These are phyloP conservation scores for Pulveroboletus sp. DNA, from an alignment of 768 basidiomycete species.

Conservation along the genomic window DNA sequence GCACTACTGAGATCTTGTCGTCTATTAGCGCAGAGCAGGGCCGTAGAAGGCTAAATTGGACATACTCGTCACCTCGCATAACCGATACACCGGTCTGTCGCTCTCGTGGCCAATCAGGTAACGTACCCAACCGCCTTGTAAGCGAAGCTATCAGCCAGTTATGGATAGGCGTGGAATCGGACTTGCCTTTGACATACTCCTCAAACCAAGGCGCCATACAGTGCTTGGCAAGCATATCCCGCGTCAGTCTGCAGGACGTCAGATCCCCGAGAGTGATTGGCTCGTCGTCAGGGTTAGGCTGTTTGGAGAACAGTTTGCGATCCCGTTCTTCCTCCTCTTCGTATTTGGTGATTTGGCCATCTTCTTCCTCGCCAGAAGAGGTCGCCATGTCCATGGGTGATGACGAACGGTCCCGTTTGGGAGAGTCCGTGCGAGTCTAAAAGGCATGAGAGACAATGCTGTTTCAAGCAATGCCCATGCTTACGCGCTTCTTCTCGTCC, in stretches of 20 bases:
- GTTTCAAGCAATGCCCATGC: conserved; percentile 17
- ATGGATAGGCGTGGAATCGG: background rate
- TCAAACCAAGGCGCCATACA: conserved; percentile 82
- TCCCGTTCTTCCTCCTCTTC: conserved; percentile 75
- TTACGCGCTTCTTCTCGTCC: conserved; percentile 81
- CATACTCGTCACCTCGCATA: conserved; percentile 79
- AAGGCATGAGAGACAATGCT: conserved; percentile 9
- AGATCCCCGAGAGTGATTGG: conserved; percentile 59
- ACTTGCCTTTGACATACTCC: conserved; percentile 72
- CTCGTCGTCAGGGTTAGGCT: conserved; percentile 39
- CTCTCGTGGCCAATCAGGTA: conserved; percentile 70
- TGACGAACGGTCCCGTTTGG: conserved; percentile 68
- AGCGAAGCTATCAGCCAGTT: conserved; percentile 4
- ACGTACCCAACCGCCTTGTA: conserved; percentile 79
- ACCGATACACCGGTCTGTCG: conserved; percentile 65
- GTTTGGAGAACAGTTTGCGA: conserved; percentile 46
- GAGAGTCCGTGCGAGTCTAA: conserved; percentile 52
- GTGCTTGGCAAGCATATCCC: conserved; percentile 69
- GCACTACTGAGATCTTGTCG: conserved; percentile 48
- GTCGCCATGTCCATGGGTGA: conserved; percentile 87
- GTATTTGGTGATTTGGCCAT: conserved; percentile 71
- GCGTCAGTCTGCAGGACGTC: conserved; percentile 57
- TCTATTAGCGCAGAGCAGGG: conserved; percentile 5
- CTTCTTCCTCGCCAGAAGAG: conserved; percentile 72
- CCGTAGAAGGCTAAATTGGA: conserved; percentile 13